Percentiles rank a stretch among this genome's conserved stretches.
Evolutionary conservation across 805 yeast species (phyloP).

Genomic region (Osmozyma mogii): DNA sequence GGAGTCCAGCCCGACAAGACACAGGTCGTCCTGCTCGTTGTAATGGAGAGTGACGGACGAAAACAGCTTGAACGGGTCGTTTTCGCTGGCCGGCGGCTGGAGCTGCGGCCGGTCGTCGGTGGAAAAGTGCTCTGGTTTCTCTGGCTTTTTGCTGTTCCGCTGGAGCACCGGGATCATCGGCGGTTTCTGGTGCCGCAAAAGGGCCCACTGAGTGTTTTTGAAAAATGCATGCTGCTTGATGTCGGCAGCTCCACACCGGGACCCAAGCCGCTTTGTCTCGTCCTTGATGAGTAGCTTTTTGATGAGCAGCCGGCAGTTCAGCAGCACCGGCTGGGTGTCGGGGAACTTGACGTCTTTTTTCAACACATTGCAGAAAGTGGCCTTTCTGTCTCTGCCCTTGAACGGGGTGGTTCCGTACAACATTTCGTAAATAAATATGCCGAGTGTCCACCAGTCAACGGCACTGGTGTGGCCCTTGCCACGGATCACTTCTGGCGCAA

Average conservation of each 20-base stretch:
- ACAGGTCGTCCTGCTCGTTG: constrained; percentile 43
- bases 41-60: constrained; percentile 82
- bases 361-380: constrained; percentile 81
- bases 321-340: constrained; percentile 58
- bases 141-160: constrained; percentile 21
- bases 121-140: constrained; percentile 5
- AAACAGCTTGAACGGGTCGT: constrained; percentile 79
- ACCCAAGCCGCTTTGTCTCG: constrained; percentile 82
- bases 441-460: constrained; percentile 99
- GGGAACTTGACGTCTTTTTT: constrained; percentile 78
- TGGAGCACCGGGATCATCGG: constrained; percentile 93
- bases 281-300: constrained; percentile 81
- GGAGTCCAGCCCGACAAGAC: too few relatives aligned
- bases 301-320: constrained; percentile 71
- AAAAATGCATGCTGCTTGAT: constrained; percentile 87
- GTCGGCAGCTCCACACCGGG: constrained; percentile 92
- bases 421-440: constrained; percentile 91
- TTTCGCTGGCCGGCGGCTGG: constrained; percentile 15
- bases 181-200: constrained; percentile 84
- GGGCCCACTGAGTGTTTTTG: constrained; percentile 91
- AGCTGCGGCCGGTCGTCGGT: constrained; percentile 1
- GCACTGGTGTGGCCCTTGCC: constrained; percentile 98
- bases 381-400: constrained; percentile 82
- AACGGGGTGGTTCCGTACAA: constrained; percentile 93
- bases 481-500: constrained; percentile 96